These are phyloP conservation scores for Solanum hybrid DNA, from an alignment of 305 asterid species.

Conservation along the genomic window DNA sequence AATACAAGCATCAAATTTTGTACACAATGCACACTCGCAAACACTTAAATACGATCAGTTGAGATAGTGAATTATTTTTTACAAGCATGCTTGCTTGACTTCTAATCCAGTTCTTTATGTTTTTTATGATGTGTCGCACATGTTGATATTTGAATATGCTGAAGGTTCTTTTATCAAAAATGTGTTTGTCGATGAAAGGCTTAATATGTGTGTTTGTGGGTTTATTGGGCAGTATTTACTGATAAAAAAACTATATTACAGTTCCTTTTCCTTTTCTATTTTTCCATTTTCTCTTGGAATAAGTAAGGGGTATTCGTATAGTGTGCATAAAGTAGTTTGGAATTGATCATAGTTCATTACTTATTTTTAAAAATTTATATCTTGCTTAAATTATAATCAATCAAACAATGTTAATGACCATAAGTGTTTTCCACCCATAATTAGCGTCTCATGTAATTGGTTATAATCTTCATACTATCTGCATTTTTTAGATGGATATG, in stretches of 20 bases:
- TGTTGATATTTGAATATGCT: neutral
- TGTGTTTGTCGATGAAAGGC: neutral
- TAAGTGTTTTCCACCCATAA: neutral
- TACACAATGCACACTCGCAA: neutral
- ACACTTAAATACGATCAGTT: neutral
- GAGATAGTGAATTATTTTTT: neutral
- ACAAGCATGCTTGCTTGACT: neutral
- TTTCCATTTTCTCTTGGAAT: neutral
- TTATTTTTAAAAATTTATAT: fast-evolving
- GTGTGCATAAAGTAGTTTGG: neutral
- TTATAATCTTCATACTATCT: no score
- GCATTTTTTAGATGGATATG: neutral
- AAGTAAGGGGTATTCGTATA: neutral
- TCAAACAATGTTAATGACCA: neutral
- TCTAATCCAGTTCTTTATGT: neutral
- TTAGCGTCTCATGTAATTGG: neutral
- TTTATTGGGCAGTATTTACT: neutral
- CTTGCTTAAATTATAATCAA: neutral
- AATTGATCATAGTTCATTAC: neutral
- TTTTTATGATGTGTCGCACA: neutral
- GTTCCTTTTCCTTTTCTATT: neutral
- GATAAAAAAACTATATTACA: neutral
- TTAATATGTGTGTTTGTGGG: neutral
- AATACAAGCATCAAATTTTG: neutral
- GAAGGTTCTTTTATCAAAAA: neutral